Percentiles rank a stretch among this genome's conserved stretches.
Conservation (phyloP, 2,329 filamentous ascomycete genomes). For the Polychaeton citri region DNA sequence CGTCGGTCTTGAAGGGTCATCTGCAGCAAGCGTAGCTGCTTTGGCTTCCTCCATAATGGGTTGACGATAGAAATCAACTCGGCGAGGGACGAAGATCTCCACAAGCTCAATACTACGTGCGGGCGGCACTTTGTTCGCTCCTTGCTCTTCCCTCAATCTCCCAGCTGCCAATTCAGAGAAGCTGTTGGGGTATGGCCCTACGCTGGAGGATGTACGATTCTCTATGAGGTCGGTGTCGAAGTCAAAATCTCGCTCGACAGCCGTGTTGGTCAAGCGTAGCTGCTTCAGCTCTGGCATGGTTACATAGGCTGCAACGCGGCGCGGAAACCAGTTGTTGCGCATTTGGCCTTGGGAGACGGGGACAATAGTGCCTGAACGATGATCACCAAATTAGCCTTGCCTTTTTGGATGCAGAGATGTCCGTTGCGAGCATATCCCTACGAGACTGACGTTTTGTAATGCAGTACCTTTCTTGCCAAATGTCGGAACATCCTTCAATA, state of each 20-base stretch:
- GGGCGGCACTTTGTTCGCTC: constrained; percentile 24
- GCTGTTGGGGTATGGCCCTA: neutral
- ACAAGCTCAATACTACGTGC: constrained; percentile 34
- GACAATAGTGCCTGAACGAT: constrained; percentile 35
- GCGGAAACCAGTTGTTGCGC: constrained; percentile 42
- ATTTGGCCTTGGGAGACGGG: constrained; percentile 39
- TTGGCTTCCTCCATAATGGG: constrained; percentile 25
- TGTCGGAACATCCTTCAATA: constrained; percentile 38
- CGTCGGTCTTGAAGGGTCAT: constrained; percentile 2
- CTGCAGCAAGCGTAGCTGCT: constrained; percentile 7
- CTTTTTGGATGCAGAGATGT: too few species aligned
- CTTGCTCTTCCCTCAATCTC: constrained; percentile 6
- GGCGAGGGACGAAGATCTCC: constrained; percentile 32
- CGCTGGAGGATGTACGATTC: neutral
- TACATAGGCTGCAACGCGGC: constrained; percentile 39
- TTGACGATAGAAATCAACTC: constrained; percentile 35
- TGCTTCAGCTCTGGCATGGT: constrained; percentile 31
- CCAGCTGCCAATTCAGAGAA: constrained; percentile 2
- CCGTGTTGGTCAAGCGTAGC: constrained; percentile 30
- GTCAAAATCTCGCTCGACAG: constrained; percentile 33
- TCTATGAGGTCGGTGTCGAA: constrained; percentile 17
- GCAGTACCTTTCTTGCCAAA: constrained; percentile 38
- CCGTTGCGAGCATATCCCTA: too few species aligned
- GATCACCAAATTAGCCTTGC: neutral
- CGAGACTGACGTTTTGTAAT: too few species aligned